Percentiles rank a stretch among this genome's conserved stretches.
These are phyloP conservation scores for Mycena latifolia DNA, from an alignment of 768 basidiomycete genomes.

Conservation along the genomic window DNA sequence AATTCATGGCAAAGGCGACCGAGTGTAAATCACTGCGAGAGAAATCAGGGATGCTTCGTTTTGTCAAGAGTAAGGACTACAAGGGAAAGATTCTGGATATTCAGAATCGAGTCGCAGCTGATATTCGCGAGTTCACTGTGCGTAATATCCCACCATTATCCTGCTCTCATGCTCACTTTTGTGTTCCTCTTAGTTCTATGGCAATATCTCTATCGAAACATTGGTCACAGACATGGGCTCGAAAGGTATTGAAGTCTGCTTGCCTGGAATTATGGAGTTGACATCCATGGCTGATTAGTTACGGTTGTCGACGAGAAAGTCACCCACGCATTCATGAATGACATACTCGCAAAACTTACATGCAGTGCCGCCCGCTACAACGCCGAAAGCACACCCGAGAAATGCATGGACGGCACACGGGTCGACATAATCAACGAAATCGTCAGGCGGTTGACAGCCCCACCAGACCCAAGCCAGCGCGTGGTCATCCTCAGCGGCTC, in stretches of 20 bases:
- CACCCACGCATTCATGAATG: not conserved
- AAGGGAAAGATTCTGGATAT: not conserved
- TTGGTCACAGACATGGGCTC: not conserved
- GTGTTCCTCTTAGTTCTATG: not conserved
- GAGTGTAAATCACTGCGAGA: not conserved
- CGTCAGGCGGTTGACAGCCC: not conserved
- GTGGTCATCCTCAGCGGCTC: constrained; percentile 2
- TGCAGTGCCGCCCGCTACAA: not conserved
- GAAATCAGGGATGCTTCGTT: not conserved
- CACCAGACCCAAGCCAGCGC: not conserved
- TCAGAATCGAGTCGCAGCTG: not conserved
- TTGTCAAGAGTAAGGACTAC: not conserved
- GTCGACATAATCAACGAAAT: not conserved
- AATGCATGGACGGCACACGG: constrained; percentile 11
- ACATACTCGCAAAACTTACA: not conserved
- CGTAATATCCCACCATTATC: not conserved
- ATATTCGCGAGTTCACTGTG: constrained; percentile 7
- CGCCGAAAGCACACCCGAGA: not conserved
- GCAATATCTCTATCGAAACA: constrained; percentile 1
- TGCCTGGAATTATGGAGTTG: not conserved
- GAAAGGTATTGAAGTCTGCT: not conserved
- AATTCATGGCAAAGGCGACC: not conserved
- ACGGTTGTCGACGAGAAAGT: not conserved
- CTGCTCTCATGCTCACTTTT: too few relatives aligned
- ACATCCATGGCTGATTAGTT: not conserved